Conservation (phyloP, 2,329 filamentous ascomycete genomes). For the Calonectria honghensis region DNA sequence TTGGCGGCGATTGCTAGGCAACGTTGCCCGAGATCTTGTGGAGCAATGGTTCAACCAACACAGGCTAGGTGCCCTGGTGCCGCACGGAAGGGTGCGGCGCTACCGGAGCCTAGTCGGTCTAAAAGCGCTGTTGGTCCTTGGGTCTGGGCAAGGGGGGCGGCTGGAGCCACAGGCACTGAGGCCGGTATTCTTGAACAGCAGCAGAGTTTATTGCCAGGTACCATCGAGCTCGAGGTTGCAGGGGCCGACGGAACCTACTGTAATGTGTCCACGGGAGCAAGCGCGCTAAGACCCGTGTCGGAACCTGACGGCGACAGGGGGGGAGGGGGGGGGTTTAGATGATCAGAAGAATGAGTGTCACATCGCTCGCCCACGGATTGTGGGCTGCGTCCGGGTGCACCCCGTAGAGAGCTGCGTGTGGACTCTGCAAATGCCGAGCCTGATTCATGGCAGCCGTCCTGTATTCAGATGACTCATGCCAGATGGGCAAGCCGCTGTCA, state of each 20-base stretch:
- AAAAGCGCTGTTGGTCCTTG: slow-evolving; percentile 1
- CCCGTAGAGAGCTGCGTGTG: neutral
- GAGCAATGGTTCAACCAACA: slow-evolving; percentile 22
- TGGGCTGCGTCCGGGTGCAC: slow-evolving; percentile 3
- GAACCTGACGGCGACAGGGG: slow-evolving; percentile 23
- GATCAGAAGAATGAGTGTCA: slow-evolving; percentile 22
- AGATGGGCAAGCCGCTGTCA: neutral
- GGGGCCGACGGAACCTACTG: slow-evolving; percentile 25
- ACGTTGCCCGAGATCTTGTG: slow-evolving; percentile 20
- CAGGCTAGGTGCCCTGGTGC: slow-evolving; percentile 8
- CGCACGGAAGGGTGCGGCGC: slow-evolving; percentile 16
- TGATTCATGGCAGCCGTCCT: slow-evolving; percentile 6
- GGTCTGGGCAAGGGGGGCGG: neutral
- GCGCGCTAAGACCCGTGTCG: slow-evolving; percentile 34
- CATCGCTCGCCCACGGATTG: slow-evolving; percentile 5
- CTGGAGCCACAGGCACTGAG: slow-evolving; percentile 1
- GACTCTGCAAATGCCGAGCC: slow-evolving; percentile 6
- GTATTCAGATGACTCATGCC: slow-evolving; percentile 13
- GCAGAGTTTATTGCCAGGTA: slow-evolving; percentile 11
- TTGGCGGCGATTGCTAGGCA: slow-evolving; percentile 19
- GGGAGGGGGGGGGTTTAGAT: slow-evolving; percentile 1
- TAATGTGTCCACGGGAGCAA: slow-evolving; percentile 36
- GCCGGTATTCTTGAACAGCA: neutral
- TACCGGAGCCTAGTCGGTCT: slow-evolving; percentile 14
- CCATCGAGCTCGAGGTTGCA: slow-evolving; percentile 26